Base-by-base conservation (phyloP, 2,329 filamentous ascomycete species). In the Microsporum canis region DNA sequence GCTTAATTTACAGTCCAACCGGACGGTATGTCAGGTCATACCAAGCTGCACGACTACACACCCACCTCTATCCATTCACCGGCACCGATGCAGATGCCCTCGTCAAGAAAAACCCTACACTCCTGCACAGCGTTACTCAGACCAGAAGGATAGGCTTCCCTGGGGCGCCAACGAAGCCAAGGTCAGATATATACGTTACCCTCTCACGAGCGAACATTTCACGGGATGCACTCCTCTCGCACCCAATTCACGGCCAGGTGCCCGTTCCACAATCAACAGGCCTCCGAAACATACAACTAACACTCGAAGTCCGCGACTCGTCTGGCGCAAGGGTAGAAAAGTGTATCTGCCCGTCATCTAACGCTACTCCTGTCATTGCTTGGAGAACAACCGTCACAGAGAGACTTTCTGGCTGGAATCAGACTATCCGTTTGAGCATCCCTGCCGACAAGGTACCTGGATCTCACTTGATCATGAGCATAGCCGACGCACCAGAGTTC, bases 151-250 rank as follows among this genome's bases (percentile, higher is more conserved):
- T 97, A 72, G 94, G 91, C 1, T 97, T 99, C 71, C 89, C 92
- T 2, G 91, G 91, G 10, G 91, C 91, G 1, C 92, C 94, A 0
- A 91, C 88, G 0, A 91, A 90, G 71, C 81, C 88, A 14, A 82
- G 95, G 68, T 96, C 91, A 8, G 95, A 99, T 72, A 97, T 99
- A 58, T 99, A 99, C 71, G 75, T 99, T 51, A 96, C 91, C 0
- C 75, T 99, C 56, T 84, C 85, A 62, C 86, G 90, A 65, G 88
- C 90, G 0, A 80, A 86, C n/a, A 78, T 99, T 29, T 86, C 87
- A 17, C 85, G 85, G 61, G 81, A 84, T 65, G 82, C 82, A 8
- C 77, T 82, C 45, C 74, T 87, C 27, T 82, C 84, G 6, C 85
- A 88, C 68, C 84, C 85, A 0, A 89, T 95, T 68, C 86, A 88